Base-by-base conservation (phyloP, 371 early-diverging fungal species). In the Rhizopus microsporus region DNA sequence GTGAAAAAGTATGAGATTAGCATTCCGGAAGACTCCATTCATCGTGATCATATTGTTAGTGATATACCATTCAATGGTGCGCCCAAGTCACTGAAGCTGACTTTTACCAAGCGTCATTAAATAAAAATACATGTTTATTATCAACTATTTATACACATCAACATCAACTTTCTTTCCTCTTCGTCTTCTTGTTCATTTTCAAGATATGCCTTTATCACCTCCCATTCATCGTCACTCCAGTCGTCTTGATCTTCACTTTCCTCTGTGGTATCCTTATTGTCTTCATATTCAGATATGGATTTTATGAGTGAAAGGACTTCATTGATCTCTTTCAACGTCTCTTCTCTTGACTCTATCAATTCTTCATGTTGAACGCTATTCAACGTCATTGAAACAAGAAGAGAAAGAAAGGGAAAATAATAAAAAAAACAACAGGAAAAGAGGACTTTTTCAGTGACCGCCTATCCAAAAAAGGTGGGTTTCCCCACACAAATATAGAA, bases 1-100 rank as follows among this genome's bases (percentile, higher is more conserved):
- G 74, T 75, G 45, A 54, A 62, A 59, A 61, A 62, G 16, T 75
- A 69, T 53, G 68, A 67, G 9, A 58, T 60, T 33, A 51, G 51
- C 2, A 49, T 75, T 7, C 60, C 72, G 31, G 38, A 50, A 9
- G 60, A 69, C 31, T 67, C 72, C 12, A 46, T 47, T 10, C 75
- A 75, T 42, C 43, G 54, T 17, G 49, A 75, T 12, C 9, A 50
- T 3, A 48, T 69, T n/a, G 31, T 55, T 2, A 50, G 32, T 51
- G 66, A 65, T 12, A 54, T 10, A 7, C 17, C 54, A 9, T 52
- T 56, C 16, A 65, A 48, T 17, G 54, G 54, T 38, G 66, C 61
- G 1, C 66, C 66, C 12, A 1, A 29, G 3, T 45, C 50, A 12
- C 16, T 65, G 12, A 15, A 35, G 5, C 56, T 65, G 49, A 54